Evolutionary conservation across 768 basidiomycete genomes (phyloP).

Genomic region (Inosperma sp.): DNA sequence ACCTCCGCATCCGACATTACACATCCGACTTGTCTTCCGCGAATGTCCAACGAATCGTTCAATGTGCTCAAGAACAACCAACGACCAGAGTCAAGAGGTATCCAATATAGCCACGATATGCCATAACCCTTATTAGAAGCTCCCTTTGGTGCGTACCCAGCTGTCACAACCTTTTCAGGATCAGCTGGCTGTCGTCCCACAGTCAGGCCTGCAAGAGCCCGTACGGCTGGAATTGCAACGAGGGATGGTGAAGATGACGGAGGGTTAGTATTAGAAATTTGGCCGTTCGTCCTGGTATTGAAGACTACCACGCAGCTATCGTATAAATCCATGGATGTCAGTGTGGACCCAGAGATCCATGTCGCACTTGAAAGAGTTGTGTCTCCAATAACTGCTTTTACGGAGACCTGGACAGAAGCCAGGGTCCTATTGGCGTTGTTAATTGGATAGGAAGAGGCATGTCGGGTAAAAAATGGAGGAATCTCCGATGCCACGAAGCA

Average conservation of each 20-base stretch:
- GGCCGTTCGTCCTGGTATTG: too few species aligned
- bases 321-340: slow-evolving; percentile 22
- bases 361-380: slow-evolving; percentile 19
- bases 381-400: slow-evolving; percentile 24
- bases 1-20: slow-evolving; percentile 8
- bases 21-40: neutral
- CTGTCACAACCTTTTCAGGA: neutral
- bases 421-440: neutral
- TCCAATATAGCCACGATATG: slow-evolving; percentile 24
- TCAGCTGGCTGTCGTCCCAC: neutral
- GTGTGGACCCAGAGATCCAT: slow-evolving; percentile 20
- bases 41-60: slow-evolving; percentile 1
- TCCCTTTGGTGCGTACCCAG: slow-evolving; percentile 18
- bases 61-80: slow-evolving; percentile 21
- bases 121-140: slow-evolving; percentile 14
- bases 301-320: slow-evolving; percentile 26
- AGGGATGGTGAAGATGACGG: neutral
- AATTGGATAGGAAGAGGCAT: neutral
- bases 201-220: neutral
- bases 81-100: slow-evolving; percentile 18
- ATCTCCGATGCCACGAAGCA: neutral
- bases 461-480: neutral
- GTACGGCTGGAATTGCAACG: neutral
- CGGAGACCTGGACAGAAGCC: slow-evolving; percentile 3
- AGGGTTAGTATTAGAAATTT: neutral